These are phyloP conservation scores for Ramaria rubella DNA, from an alignment of 768 basidiomycete genomes.

Conservation along the genomic window DNA sequence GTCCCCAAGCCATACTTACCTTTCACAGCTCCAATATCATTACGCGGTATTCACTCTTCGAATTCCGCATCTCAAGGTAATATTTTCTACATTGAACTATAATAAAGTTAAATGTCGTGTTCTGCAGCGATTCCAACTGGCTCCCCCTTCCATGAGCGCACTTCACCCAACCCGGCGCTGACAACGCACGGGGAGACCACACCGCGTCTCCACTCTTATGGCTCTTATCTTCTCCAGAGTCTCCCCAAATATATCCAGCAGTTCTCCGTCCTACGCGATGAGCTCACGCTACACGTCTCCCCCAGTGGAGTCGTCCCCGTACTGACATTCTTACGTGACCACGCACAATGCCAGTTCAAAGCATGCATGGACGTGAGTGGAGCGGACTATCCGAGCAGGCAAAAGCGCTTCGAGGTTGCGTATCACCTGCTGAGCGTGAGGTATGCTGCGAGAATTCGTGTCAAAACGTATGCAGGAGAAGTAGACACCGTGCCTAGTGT, in stretches of 20 bases:
- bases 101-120: background rate
- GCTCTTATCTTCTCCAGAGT: constrained; percentile 87
- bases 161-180: constrained; percentile 80
- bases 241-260: constrained; percentile 98
- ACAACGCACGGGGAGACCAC: constrained; percentile 66
- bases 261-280: constrained; percentile 95
- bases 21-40: background rate
- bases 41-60: background rate
- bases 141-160: constrained; percentile 83
- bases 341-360: constrained; percentile 94
- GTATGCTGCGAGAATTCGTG: constrained; percentile 79
- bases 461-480: constrained; percentile 97
- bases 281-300: constrained; percentile 81
- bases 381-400: constrained; percentile 89
- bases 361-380: constrained; percentile 88
- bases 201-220: constrained; percentile 81
- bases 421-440: constrained; percentile 86
- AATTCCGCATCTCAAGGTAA: background rate
- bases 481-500: constrained; percentile 85
- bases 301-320: constrained; percentile 80
- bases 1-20: background rate
- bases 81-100: background rate
- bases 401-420: constrained; percentile 93
- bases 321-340: constrained; percentile 89
- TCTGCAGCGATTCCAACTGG: constrained; percentile 7